Evolutionary conservation across 371 early-diverging fungal genomes (phyloP).

Genomic region (Syncephalastrum contaminatum): DNA sequence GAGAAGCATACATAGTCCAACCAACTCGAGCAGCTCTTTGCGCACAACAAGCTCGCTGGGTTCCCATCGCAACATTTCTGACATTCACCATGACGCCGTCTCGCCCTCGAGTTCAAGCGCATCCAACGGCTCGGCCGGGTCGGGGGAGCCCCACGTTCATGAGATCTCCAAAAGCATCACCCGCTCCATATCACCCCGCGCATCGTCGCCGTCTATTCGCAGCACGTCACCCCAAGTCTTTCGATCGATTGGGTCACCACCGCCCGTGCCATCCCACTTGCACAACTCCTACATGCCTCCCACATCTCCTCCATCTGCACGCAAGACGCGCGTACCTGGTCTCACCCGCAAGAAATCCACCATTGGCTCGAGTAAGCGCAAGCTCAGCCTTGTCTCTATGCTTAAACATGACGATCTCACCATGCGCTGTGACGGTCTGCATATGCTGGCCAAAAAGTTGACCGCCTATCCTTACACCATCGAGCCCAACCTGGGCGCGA

Average conservation of each 20-base stretch:
- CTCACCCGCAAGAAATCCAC: conserved; percentile 37
- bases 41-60: conserved; percentile 33
- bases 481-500: conserved; percentile 12
- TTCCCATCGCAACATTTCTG: conserved; percentile 24
- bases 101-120: conserved; percentile 22
- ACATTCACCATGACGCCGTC: conserved; percentile 17
- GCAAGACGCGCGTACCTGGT: conserved; percentile 40
- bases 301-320: conserved; percentile 16
- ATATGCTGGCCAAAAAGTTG: conserved; percentile 31
- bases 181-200: conserved; percentile 41
- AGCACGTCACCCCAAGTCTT: conserved; percentile 89
- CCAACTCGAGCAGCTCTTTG: conserved; percentile 27
- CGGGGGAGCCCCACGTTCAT: conserved; percentile 17
- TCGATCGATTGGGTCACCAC: conserved; percentile 21
- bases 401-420: conserved; percentile 31
- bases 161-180: conserved; percentile 19
- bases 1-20: conserved; percentile 27
- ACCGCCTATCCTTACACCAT: conserved; percentile 18
- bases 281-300: conserved; percentile 15
- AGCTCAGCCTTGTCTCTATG: conserved; percentile 31
- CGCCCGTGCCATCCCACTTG: conserved; percentile 25
- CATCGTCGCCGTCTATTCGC: conserved; percentile 95
- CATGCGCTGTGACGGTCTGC: conserved; percentile 30
- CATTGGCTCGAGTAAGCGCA: conserved; percentile 29
- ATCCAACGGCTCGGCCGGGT: conserved; percentile 18